Evolutionary conservation across 257 asterid genomes (phyloP).

Genomic region (Nicotiana tomentosiformis): DNA sequence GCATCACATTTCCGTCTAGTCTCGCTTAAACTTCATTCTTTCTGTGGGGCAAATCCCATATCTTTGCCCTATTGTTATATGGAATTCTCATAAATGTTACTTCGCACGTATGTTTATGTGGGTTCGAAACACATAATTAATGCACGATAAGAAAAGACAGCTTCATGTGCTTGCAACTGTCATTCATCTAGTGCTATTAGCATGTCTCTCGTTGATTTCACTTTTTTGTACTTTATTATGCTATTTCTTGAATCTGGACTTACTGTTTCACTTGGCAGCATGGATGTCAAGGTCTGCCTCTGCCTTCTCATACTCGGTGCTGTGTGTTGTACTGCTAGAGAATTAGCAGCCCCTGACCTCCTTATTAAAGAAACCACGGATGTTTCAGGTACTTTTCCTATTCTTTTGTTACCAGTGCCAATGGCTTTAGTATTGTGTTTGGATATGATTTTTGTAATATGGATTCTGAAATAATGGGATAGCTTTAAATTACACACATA

Average conservation of each 20-base stretch:
- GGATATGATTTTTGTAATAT: neutral
- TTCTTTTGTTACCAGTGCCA: neutral
- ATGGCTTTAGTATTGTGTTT: neutral
- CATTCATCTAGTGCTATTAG: neutral
- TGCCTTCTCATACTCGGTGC: constrained; percentile 37
- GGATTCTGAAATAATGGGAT: neutral
- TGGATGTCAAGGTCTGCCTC: constrained; percentile 57
- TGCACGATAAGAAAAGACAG: neutral
- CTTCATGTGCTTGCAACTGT: neutral
- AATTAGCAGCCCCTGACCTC: constrained; percentile 33
- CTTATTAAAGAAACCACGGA: constrained; percentile 9
- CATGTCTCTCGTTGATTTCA: neutral
- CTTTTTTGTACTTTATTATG: neutral
- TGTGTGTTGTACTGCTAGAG: constrained; percentile 58
- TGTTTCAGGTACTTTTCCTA: constrained; percentile 32
- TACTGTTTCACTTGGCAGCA: constrained; percentile 39
- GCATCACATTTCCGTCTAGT: neutral
- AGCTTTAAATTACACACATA: neutral
- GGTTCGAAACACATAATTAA: neutral
- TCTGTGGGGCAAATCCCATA: neutral
- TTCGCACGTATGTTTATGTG: neutral
- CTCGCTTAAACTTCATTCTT: neutral
- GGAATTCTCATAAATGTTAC: neutral
- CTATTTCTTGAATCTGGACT: neutral
- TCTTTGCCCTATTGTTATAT: neutral